These are phyloP conservation scores for Lactarius pseudohatsudake DNA, from an alignment of 768 basidiomycete species.

Conservation along the genomic window DNA sequence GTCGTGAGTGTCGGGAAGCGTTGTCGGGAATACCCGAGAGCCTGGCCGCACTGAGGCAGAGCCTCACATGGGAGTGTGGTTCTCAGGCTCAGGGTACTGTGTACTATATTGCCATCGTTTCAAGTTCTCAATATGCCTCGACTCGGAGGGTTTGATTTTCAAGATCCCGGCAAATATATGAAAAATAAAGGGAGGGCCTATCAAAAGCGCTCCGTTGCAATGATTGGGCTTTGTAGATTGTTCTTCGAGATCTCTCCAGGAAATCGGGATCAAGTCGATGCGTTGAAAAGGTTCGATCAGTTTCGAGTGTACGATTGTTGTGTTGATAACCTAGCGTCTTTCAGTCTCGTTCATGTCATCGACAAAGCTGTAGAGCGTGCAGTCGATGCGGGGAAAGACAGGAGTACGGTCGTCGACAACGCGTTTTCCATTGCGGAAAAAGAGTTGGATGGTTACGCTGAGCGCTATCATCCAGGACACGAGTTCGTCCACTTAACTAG, in stretches of 20 bases:
- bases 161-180: conserved; percentile 16
- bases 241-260: conserved; percentile 24
- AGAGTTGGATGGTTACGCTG: conserved; percentile 18
- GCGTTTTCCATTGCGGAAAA: conserved; percentile 19
- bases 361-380: conserved; percentile 21
- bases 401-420: conserved; percentile 11
- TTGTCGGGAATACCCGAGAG: not conserved
- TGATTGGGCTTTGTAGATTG: conserved; percentile 23
- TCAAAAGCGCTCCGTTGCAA: conserved; percentile 23
- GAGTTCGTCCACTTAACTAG: conserved; percentile 10
- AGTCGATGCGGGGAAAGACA: conserved; percentile 18
- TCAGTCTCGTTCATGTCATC: conserved; percentile 20
- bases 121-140: too few species aligned
- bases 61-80: too few species aligned
- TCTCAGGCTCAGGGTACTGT: too few species aligned
- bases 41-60: too few species aligned
- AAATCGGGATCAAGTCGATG: conserved; percentile 24
- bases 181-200: conserved; percentile 22
- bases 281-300: conserved; percentile 18
- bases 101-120: too few species aligned
- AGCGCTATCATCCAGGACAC: conserved; percentile 16
- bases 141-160: not conserved
- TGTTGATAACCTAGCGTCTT: not conserved
- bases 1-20: too few species aligned
- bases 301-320: not conserved